Percentiles rank a stretch among this genome's conserved stretches.
These are phyloP conservation scores for Hortaea sp. DNA, from an alignment of 2,329 filamentous ascomycete genomes.

Conservation along the genomic window DNA sequence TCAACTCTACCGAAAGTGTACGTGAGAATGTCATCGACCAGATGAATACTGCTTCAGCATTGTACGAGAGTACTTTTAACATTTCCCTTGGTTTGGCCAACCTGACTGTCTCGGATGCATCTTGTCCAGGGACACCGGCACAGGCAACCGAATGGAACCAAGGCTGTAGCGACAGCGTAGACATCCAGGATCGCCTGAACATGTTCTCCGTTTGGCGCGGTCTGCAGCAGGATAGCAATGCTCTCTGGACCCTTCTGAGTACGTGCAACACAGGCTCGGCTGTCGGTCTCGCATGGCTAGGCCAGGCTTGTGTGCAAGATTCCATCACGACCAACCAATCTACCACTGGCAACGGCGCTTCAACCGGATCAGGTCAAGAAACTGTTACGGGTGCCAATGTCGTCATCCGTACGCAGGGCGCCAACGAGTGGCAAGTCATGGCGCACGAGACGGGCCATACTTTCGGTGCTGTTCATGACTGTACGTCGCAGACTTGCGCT, in stretches of 20 bases:
- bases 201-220: conserved; percentile 86
- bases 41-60: conserved; percentile 75
- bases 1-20: conserved; percentile 55
- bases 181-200: conserved; percentile 71
- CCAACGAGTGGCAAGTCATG: conserved; percentile 88
- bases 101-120: conserved; percentile 62
- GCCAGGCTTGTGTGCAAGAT: conserved; percentile 63
- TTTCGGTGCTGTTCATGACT: conserved; percentile 94
- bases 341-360: conserved; percentile 26
- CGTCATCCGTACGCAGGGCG: conserved; percentile 59
- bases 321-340: conserved; percentile 38
- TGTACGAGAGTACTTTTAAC: conserved; percentile 90
- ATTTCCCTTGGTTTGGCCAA: conserved; percentile 86
- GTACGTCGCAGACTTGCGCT: conserved; percentile 56
- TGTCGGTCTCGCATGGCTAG: conserved; percentile 87
- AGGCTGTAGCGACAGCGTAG: conserved; percentile 50
- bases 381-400: conserved; percentile 81
- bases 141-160: conserved; percentile 74
- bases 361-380: conserved; percentile 44
- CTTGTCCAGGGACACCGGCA: conserved; percentile 63
- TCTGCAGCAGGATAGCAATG: conserved; percentile 64
- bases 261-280: conserved; percentile 73
- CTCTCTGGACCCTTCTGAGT: conserved; percentile 85
- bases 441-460: conserved; percentile 92
- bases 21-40: conserved; percentile 67